Conservation (phyloP, 768 basidiomycete species). For the Dentipellis fragilis region DNA sequence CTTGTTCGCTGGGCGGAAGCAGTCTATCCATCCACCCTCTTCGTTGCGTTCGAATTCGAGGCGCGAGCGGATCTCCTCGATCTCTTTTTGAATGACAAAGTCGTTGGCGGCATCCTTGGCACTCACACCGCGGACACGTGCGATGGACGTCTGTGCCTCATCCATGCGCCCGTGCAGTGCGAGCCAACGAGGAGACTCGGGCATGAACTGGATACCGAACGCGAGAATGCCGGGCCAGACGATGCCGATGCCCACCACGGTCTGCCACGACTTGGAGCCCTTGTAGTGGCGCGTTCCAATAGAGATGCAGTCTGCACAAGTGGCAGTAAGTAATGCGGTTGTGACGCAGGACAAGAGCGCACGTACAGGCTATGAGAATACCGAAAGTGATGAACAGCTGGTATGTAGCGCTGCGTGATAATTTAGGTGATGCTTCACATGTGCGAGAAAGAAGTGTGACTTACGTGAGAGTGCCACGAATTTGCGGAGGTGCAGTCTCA, state of each 20-base stretch:
- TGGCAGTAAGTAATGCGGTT: neutral
- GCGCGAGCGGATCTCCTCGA: constrained; percentile 43
- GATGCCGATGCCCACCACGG: constrained; percentile 49
- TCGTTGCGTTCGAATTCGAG: constrained; percentile 38
- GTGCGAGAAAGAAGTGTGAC: neutral
- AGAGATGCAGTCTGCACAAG: constrained; percentile 44
- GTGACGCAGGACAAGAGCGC: too few species aligned
- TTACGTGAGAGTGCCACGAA: constrained; percentile 54
- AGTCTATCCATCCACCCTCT: constrained; percentile 55
- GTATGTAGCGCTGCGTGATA: constrained; percentile 30
- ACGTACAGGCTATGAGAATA: constrained; percentile 54
- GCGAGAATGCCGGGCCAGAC: constrained; percentile 53
- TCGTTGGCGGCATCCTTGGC: constrained; percentile 27
- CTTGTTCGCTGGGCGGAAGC: constrained; percentile 47
- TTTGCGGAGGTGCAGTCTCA: constrained; percentile 61
- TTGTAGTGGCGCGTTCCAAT: constrained; percentile 48
- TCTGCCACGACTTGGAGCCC: constrained; percentile 48
- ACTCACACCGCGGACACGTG: constrained; percentile 39
- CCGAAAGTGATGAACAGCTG: constrained; percentile 64
- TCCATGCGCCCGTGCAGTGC: constrained; percentile 35
- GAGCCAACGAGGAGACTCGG: constrained; percentile 41
- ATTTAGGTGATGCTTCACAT: neutral
- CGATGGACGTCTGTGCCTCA: constrained; percentile 39
- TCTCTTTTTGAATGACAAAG: constrained; percentile 34
- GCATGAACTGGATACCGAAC: constrained; percentile 62